Base-by-base conservation (phyloP, 352 stramenopile genomes). In the Paralagenidium karlingii region DNA sequence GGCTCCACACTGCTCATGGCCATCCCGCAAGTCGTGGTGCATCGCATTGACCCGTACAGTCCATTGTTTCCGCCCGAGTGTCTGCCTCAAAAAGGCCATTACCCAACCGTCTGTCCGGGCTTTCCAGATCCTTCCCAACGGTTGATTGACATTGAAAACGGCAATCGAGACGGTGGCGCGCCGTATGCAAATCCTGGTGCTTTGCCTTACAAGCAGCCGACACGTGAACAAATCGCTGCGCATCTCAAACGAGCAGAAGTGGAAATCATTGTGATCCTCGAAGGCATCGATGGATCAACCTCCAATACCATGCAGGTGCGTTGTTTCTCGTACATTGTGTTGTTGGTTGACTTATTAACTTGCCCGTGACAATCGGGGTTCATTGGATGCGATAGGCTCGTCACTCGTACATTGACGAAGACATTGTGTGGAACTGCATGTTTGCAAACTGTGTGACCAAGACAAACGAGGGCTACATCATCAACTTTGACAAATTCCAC, bases 401-500 rank as follows among this genome's bases (percentile, higher is more conserved):
- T n/a, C 68, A 84, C 41, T 91, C 77, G 22, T 88, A 87, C 60
- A 85, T 65, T 7, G 58, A 80, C 28, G 60, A 85, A 34, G 70
- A 92, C 27, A 75, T 92, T n/a, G 63, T 50, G 5, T 92, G 73
- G 73, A 65, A 92, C 49, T 55, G 60, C 11, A 87, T 56, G 3
- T 92, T 92, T 20, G 73, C 75, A 36, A 71, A 62, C 20, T 92
- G 78, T 52, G 73, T 92, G 9, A 40, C 60, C 26, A 73, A 78
- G 29, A 79, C 60, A 1, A 29, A 46, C 2, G 56, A 54, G 8
- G 66, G 74, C 21, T 22, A 36, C 16, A 49, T 82, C 34, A 81
- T 92, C 46, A 66, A 92, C 58, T 92, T 89, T 39, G 63, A 88
- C 45, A 74, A 69, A 42, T 92, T 92, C 49, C 78, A 92, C 41